Base-by-base conservation (phyloP, 225 moss, liverwort and hornwort genomes). In the Neckera pumila region DNA sequence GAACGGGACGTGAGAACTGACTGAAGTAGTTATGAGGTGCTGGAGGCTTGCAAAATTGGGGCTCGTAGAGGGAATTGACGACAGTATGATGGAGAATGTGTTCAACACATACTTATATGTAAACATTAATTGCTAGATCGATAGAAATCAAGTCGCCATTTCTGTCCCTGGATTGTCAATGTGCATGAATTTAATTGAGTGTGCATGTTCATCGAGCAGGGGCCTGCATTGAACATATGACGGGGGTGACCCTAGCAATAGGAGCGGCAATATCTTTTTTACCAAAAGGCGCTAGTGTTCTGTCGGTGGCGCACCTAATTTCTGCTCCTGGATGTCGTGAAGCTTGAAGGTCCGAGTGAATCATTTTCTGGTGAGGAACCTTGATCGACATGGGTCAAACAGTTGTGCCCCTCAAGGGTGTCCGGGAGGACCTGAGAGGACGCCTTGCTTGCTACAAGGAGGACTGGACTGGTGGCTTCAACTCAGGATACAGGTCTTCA, bases 381-480 rank as follows among this genome's bases (percentile, higher is more conserved):
- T 86, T 91, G 60, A 60, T 69, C 31, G 51, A 72, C 54, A 93
- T 92, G 89, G 82, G 86, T 53, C 84, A 85, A 69, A 76, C 51
- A 17, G 13, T 87, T 72, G 59, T 61, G 70, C 95, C 95, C 58
- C 86, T 97, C 69, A 89, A 73, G 74, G 95, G 95, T 77, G 61
- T 96, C 54, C 70, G 89, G 43, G 80, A 90, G 76, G 96, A 96
- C 73, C 31, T 96, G 61, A 90, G 87, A 89, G 87, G 85, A 79
- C 95, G 97, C 65, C 86, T 93, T 82, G 90, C 94, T 27, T 95
- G 94, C 86, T 90, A 93, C 61, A 93, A 92, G 82, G 45, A 45
- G 45, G 97, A 97, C 63, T 96, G 95, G 97, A 93, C 90, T 62
- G 86, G 95, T 43, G 96, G 96, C 75, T 92, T 94, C 84, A 86